Evolutionary conservation across 805 yeast genomes (phyloP), one percentile per base, ranked within the genome.

Genomic region (Ogataea ramenticola): DNA sequence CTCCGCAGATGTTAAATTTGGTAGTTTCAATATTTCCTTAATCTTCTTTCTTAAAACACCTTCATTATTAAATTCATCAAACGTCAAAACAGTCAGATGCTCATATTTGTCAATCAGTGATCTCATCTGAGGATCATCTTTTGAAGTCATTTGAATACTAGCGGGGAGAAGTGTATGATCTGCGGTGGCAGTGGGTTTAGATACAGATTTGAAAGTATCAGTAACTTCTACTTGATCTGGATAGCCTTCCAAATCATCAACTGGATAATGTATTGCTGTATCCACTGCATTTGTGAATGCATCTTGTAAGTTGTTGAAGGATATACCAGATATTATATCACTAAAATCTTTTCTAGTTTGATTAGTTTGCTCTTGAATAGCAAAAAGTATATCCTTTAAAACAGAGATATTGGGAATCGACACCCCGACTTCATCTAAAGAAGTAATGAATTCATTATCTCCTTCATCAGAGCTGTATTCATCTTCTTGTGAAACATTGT

Each of bases 361-460:
- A 15, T 21, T 10, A n/a, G 41, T 39, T 9, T 31, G 36, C 3
- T 30, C 30, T 21, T 39, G 41, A 16, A 39, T 16, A 6, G 26
- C 7, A 26, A 8, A 4, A 4, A 30, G 7, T 6, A n/a, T 29
- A 3, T 30, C 54, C 35, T 53, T 55, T 22, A 60, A 42, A 40
- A 49, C 53, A 32, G 64, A 45, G 34, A 67, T 62, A 43, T 41
- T 27, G 10, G 63, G 62, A 17, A 60, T 47, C 12, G 47, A 31
- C 24, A 59, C 67, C 27, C 85, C 85, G 16, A 79, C 72, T 47
- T 67, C 73, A 43, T 79, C 78, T 41, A 79, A 57, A 10, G 75
- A 76, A 20, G 61, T 65, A 0, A 75, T 65, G 30, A 77, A 49
- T 0, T 74, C 70, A 51, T 70, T 58, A 26, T 57, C 70, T 12